A percentile compares a stretch with the other conserved stretches of the same genome.
phyloP scores from a whole-genome alignment of 2,329 filamentous ascomycete species.

The Colletotrichum tabaci region DNA sequence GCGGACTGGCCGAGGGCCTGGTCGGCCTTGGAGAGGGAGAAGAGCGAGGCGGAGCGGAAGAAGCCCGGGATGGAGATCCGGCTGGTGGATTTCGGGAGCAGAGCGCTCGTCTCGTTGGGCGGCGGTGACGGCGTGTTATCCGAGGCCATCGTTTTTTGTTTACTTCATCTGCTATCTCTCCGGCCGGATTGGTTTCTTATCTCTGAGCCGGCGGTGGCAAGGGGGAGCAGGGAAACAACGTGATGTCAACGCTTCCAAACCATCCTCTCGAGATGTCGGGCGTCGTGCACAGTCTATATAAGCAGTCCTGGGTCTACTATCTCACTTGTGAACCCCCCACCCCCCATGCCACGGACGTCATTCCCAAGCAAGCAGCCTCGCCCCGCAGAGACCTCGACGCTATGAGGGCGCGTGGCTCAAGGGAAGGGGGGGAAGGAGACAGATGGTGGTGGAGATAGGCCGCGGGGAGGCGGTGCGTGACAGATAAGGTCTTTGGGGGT shows the following conservation, averaged over 20 bases:
- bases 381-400: conserved; percentile 24
- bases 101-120: conserved; percentile 18
- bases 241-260: neutral
- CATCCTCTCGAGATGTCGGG: neutral
- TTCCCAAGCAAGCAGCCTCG: neutral
- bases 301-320: neutral
- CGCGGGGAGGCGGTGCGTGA: conserved; percentile 7
- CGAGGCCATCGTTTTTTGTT: conserved; percentile 5
- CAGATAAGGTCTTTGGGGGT: conserved; percentile 17
- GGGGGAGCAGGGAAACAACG: neutral
- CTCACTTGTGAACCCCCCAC: neutral
- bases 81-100: conserved; percentile 15
- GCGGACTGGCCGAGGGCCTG: conserved; percentile 19
- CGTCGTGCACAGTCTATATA: neutral
- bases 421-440: no score
- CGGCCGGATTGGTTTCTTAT: neutral
- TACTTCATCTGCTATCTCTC: neutral
- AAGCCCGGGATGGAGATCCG: neutral
- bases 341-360: neutral
- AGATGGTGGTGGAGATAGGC: neutral
- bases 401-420: conserved; percentile 6
- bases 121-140: neutral
- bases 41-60: neutral
- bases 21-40: conserved; percentile 28
- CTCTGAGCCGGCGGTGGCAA: neutral